phyloP scores from a whole-genome alignment of 139 green algal species.

The Chlorella ohadii region DNA sequence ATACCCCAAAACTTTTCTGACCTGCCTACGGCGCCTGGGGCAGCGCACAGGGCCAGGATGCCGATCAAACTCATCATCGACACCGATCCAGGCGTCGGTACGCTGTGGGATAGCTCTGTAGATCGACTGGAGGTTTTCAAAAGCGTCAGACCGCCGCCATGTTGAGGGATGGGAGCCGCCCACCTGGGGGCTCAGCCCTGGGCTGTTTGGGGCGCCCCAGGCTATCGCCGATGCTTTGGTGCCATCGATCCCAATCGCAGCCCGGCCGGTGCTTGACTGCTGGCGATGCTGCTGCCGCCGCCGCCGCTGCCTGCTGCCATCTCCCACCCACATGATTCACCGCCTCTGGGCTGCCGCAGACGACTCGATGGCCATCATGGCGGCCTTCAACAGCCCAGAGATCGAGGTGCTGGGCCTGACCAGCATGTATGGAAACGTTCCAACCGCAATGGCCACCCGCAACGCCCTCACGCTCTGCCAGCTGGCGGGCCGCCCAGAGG shows the following conservation, averaged over 20 bases:
- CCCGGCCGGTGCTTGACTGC: too few species aligned
- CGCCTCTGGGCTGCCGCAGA: constrained; percentile 56
- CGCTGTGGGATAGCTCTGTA: neutral
- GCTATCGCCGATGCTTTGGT: too few species aligned
- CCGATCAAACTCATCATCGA: constrained; percentile 78
- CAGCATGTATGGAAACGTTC: constrained; percentile 88
- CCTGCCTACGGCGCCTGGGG: too few species aligned
- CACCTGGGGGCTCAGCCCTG: too few species aligned
- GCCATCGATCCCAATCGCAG: too few species aligned
- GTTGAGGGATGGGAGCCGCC: too few species aligned
- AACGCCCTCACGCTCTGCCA: constrained; percentile 80
- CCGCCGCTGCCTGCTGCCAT: neutral
- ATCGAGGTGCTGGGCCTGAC: constrained; percentile 84
- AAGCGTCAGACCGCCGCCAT: too few species aligned
- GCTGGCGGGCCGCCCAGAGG: constrained; percentile 44
- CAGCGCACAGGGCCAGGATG: neutral
- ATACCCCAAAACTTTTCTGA: too few species aligned
- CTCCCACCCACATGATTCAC: neutral
- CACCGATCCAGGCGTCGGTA: constrained; percentile 79
- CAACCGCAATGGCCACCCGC: constrained; percentile 72
- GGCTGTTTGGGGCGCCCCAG: too few species aligned
- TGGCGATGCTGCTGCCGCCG: neutral
- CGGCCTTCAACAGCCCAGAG: constrained; percentile 78
- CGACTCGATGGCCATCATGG: constrained; percentile 84
- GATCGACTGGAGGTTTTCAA: too few species aligned